Base-by-base conservation (phyloP, 306 rosid genomes). In the Corylus avellana region DNA sequence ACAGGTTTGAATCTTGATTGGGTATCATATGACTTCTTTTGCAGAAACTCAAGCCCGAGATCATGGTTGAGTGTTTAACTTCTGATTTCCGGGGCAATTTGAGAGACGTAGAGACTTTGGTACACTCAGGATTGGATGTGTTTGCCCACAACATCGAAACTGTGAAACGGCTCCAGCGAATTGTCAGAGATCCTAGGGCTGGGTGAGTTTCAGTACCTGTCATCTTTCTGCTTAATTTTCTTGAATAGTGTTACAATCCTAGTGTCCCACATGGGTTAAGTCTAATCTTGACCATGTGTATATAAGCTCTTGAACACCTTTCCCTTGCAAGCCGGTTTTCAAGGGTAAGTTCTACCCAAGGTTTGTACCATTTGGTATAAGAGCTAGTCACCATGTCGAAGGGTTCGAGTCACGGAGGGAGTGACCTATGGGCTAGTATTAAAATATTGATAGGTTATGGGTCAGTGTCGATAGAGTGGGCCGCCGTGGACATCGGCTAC, bases 81-180 rank as follows among this genome's bases (percentile, higher is more conserved):
- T 95, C 98, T 46, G 98, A 95, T 86, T 95, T 95, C 78, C 88
- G 96, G 57, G 98, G 98, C 46, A 97, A 95, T 77, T 82, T 91
- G 80, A 90, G 77, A 47, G 97, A 97, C 29, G 92, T 95, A 42
- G 87, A 91, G 64, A 88, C 86, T 84, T 86, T 92, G 83, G 92
- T 79, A 47, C 91, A 84, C 83, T 95, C 98, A 17, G 98, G 97
- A 63, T 89, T 95, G 84, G 98, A 95, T 80, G 98, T 92, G 58
- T 95, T 95, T 89, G 98, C 98, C 27, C 98, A 95, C 86, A 95
- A 95, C 77, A 62, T 92, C 76, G 98, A 95, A 86, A 95, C 98
- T 39, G 98, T 95, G 66, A 95, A 91, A 86, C 91, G 97, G 66
- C 98, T 95, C 49, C 98, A 95, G 76, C 83, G 98, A 82, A 88